Evolutionary conservation across 306 rosid species (phyloP), one percentile per base, ranked within the genome.

Genomic region (Mimosa pudica): DNA sequence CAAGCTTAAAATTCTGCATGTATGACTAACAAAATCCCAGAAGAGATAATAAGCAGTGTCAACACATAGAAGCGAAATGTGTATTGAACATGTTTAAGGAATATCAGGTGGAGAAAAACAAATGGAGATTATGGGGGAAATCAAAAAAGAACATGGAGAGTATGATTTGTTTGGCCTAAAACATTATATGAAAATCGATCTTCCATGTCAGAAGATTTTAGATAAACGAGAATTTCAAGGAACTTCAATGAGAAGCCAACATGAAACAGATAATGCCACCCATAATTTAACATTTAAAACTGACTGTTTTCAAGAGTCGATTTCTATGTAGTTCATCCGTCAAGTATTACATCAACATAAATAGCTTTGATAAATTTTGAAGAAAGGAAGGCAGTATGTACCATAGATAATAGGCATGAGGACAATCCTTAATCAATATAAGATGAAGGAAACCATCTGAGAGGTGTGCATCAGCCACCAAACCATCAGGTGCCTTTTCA

Each of bases 381-480:
- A 17, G 14, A 18, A 46, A 74, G 49, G 20, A 11, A 47, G 68
- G 77, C 9, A 0, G 54, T 16, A 33, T 1, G 38, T 88, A 94
- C 98, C 98, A 91, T 32, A 94, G 88, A 85, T 94, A 94, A 79
- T 81, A 82, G 49, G 97, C 89, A 70, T 89, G 98, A 55, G 93
- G 92, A 75, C 97, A 92, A 72, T 92, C 95, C 82, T 85, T 89
- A 70, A 94, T 92, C 87, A 91, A 76, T 71, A 94, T 85, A 66
- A 94, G 97, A 85, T 94, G 91, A 61, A 94, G 85, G 85, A 92
- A 91, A 77, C 98, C 98, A 79, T 94, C 98, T 14, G 98, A 88
- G 71, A 94, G 97, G 84, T 94, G 98, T 2, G 98, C 98, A 58
- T 94, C 97, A 63, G 91, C 97, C 87, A 94, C 97, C 85, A 94